phyloP scores from a whole-genome alignment of 2,329 filamentous ascomycete genomes.

The Fusarium decemcellulare region DNA sequence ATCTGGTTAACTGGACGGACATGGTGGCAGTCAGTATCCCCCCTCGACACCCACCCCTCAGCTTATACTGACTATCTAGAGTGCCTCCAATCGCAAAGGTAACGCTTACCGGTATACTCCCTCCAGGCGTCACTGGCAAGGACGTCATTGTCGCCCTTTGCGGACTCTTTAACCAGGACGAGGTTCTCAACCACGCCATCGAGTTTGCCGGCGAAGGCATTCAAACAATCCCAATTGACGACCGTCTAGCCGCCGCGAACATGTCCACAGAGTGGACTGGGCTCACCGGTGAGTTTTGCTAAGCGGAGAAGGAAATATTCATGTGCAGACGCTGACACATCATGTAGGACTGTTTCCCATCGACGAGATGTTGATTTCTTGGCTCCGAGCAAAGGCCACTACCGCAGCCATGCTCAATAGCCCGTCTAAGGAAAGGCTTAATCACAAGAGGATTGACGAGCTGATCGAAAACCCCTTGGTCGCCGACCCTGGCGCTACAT shows the following conservation, averaged over 20 bases:
- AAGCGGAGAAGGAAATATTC: background rate
- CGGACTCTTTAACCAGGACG: slow-evolving; percentile 86
- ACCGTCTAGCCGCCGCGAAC: slow-evolving; percentile 81
- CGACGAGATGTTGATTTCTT: slow-evolving; percentile 78
- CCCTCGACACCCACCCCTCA: no score
- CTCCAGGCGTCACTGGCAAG: slow-evolving; percentile 88
- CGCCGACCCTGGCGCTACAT: slow-evolving; percentile 83
- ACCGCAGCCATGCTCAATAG: slow-evolving; percentile 72
- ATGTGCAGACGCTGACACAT: no score
- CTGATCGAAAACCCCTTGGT: slow-evolving; percentile 75
- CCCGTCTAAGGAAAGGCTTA: slow-evolving; percentile 72
- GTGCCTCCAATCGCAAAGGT: slow-evolving; percentile 87
- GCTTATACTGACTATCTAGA: no score
- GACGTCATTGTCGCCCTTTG: slow-evolving; percentile 94
- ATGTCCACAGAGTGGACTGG: slow-evolving; percentile 90
- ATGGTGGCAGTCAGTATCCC: slow-evolving; percentile 77
- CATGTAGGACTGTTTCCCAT: slow-evolving; percentile 91
- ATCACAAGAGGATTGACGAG: slow-evolving; percentile 80
- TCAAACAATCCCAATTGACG: slow-evolving; percentile 82
- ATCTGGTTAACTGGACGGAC: slow-evolving; percentile 88
- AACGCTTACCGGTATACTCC: slow-evolving; percentile 81
- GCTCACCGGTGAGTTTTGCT: slow-evolving; percentile 56
- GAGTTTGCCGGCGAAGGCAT: slow-evolving; percentile 85
- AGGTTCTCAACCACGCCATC: slow-evolving; percentile 91
- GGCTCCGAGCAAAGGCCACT: slow-evolving; percentile 85